Percentiles rank a stretch among this genome's conserved stretches.
Conservation (phyloP, 2,329 filamentous ascomycete species). For the Decorospora gaudefroyi region DNA sequence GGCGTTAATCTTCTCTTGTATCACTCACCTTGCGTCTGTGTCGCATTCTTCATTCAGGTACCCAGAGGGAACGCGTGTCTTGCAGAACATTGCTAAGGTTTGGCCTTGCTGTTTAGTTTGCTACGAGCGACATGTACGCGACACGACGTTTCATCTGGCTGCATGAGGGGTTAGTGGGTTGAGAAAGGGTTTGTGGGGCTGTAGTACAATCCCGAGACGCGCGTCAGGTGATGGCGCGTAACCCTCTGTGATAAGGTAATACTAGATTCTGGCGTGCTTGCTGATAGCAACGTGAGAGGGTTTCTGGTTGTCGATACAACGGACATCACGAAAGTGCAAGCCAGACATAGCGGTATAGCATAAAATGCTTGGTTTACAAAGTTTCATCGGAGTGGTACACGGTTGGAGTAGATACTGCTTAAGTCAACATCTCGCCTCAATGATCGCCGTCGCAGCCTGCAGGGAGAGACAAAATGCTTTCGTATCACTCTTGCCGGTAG, state of each 20-base stretch:
- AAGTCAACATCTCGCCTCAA: too few relatives aligned
- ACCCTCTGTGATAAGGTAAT: background rate
- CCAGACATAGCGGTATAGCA: background rate
- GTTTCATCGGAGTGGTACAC: background rate
- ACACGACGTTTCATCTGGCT: conserved; percentile 29
- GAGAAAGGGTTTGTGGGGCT: conserved; percentile 2
- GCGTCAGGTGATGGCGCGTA: conserved; percentile 24
- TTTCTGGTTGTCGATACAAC: background rate
- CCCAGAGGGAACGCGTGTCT: conserved; percentile 27
- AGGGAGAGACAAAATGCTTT: conserved; percentile 26
- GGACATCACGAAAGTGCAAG: background rate
- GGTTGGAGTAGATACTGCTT: too few relatives aligned
- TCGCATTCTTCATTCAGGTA: conserved; percentile 38
- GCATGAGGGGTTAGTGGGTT: conserved; percentile 1
- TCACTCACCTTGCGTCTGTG: conserved; percentile 39
- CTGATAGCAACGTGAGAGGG: background rate
- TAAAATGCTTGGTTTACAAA: background rate
- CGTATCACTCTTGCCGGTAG: conserved; percentile 12
- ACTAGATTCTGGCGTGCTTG: too few relatives aligned
- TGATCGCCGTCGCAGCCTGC: too few relatives aligned
- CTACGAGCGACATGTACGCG: conserved; percentile 26
- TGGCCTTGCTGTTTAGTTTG: conserved; percentile 23
- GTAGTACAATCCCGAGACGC: conserved; percentile 17
- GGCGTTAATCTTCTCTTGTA: conserved; percentile 18
- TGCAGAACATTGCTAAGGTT: conserved; percentile 22